phyloP scores from a whole-genome alignment of 2,329 filamentous ascomycete genomes.

The Colletotrichum higginsianum region DNA sequence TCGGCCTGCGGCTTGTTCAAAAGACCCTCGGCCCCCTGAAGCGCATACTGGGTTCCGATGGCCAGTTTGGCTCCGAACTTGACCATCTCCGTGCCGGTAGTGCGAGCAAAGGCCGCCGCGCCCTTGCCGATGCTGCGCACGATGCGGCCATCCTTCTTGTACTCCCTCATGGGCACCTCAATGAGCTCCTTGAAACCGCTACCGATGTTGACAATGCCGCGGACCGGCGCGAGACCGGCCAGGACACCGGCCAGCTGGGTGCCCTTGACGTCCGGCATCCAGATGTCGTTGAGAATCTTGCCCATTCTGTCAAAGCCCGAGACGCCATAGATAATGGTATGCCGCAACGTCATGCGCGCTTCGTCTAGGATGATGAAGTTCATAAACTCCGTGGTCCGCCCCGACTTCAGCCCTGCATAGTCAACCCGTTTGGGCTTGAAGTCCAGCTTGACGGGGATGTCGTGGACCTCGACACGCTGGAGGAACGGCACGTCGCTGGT shows the following conservation, averaged over 20 bases:
- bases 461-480: conserved; percentile 89
- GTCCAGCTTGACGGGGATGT: conserved; percentile 86
- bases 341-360: conserved; percentile 86
- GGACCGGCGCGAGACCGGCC: conserved; percentile 90
- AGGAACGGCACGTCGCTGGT: conserved; percentile 86
- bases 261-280: conserved; percentile 92
- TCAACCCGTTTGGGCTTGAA: conserved; percentile 99
- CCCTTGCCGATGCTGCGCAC: conserved; percentile 94
- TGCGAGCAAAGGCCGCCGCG: conserved; percentile 89
- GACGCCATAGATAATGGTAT: conserved; percentile 93
- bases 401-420: conserved; percentile 91
- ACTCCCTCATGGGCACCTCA: conserved; percentile 91
- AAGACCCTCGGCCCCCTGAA: conserved; percentile 90
- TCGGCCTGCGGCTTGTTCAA: conserved; percentile 64
- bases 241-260: conserved; percentile 93
- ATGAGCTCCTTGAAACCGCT: conserved; percentile 89
- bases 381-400: conserved; percentile 98
- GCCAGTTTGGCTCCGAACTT: conserved; percentile 95
- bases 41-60: conserved; percentile 92
- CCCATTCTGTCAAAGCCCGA: conserved; percentile 92
- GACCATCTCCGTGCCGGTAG: conserved; percentile 93
- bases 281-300: conserved; percentile 92
- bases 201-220: conserved; percentile 91
- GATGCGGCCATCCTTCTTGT: conserved; percentile 92
- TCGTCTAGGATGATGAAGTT: conserved; percentile 96